phyloP scores from a whole-genome alignment of 108 stramenopile species.

The Fistulifera pelliculosa region DNA sequence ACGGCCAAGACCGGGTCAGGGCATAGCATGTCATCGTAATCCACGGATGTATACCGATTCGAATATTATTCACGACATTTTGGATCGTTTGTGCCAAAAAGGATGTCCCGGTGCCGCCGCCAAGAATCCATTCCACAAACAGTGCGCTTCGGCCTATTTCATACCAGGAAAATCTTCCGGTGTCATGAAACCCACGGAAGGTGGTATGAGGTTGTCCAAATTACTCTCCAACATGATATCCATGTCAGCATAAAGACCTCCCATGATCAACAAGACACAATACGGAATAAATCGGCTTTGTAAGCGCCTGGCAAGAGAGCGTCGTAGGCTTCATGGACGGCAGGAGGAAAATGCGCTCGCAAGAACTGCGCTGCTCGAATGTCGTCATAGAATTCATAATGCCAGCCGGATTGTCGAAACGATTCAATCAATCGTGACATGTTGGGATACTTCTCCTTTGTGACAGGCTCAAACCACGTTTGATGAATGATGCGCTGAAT shows the following conservation, averaged over 20 bases:
- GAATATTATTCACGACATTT: constrained; percentile 55
- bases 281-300: constrained; percentile 68
- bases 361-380: constrained; percentile 37
- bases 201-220: constrained; percentile 38
- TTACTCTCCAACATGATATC: constrained; percentile 57
- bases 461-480: constrained; percentile 62
- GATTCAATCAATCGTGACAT: constrained; percentile 54
- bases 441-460: constrained; percentile 54
- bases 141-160: constrained; percentile 5
- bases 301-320: constrained; percentile 33
- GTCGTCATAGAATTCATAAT: constrained; percentile 54
- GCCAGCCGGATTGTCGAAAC: constrained; percentile 50
- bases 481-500: constrained; percentile 60
- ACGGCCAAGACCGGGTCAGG: constrained; percentile 19
- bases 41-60: constrained; percentile 67
- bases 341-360: constrained; percentile 44
- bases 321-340: constrained; percentile 53
- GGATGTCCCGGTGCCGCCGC: constrained; percentile 54
- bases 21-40: constrained; percentile 53
- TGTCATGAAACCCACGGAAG: constrained; percentile 50
- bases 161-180: constrained; percentile 47
- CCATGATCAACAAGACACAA: constrained; percentile 52
- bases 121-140: constrained; percentile 64
- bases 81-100: constrained; percentile 36
- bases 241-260: constrained; percentile 63